Evolutionary conservation across 805 yeast species (phyloP).

Genomic region (Nakazawaea wickerhamii): DNA sequence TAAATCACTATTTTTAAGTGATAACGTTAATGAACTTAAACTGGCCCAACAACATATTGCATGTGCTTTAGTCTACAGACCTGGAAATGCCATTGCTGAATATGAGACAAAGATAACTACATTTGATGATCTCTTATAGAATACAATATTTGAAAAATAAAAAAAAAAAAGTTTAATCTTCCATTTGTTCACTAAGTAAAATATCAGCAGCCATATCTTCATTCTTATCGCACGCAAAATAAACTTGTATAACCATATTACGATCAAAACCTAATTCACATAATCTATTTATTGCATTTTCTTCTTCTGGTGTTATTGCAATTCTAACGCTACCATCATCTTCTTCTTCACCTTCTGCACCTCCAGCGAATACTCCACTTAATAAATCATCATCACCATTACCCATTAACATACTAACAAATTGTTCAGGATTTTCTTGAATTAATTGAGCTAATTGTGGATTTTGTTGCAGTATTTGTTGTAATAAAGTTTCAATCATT

Average conservation of each 20-base stretch:
- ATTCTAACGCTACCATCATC: slow-evolving; percentile 43
- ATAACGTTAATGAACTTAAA: slow-evolving; percentile 67
- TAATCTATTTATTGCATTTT: slow-evolving; percentile 81
- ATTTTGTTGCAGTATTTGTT: slow-evolving; percentile 71
- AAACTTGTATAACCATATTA: slow-evolving; percentile 82
- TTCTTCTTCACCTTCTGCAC: slow-evolving; percentile 35
- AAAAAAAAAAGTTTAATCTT: slow-evolving; percentile 9
- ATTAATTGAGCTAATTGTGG: slow-evolving; percentile 82
- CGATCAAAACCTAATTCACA: slow-evolving; percentile 93
- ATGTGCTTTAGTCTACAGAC: slow-evolving; percentile 57
- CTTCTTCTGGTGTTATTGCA: slow-evolving; percentile 73
- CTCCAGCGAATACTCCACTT: slow-evolving; percentile 33
- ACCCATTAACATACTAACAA: slow-evolving; percentile 65
- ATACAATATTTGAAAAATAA: not conserved
- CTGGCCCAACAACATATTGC: slow-evolving; percentile 64
- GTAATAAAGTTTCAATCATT: slow-evolving; percentile 76
- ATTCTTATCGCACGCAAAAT: slow-evolving; percentile 96
- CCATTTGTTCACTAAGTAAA: slow-evolving; percentile 58
- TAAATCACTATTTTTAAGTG: slow-evolving; percentile 66
- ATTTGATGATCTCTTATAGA: slow-evolving; percentile 24
- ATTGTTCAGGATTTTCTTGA: slow-evolving; percentile 85
- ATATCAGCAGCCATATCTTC: slow-evolving; percentile 96
- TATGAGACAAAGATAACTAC: slow-evolving; percentile 27
- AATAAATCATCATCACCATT: slow-evolving; percentile 48
- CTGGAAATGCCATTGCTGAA: slow-evolving; percentile 59